Evolutionary conservation across 805 yeast species (phyloP), one percentile per base, ranked within the genome.

Genomic region (Wickerhamomyces ciferrii): DNA sequence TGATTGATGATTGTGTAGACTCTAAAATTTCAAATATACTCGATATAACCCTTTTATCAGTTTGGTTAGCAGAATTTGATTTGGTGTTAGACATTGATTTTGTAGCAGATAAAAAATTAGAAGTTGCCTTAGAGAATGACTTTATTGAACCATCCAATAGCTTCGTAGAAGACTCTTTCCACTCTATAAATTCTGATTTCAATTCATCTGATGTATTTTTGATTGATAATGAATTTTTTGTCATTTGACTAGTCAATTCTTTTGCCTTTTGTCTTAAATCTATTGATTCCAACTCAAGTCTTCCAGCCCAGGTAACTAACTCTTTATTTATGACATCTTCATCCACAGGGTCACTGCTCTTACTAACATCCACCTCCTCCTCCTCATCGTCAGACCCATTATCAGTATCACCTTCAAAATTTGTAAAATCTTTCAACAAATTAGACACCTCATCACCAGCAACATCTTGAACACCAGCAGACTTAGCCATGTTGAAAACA

Each of bases 291-390:
- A 76, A 48, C 50, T 78, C 83, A 18, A 78, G 54, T 32, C 71
- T 67, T 5, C 75, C 69, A 0, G 81, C 81, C 82, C 81, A 77
- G 51, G 61, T 60, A 11, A 69, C 59, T 29, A 59, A 68, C 61
- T 62, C 73, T 51, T 58, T 62, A 41, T 61, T 67, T 34, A 65
- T 56, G 39, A 56, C 63, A 19, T 56, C 61, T 13, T 53, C 54
- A 13, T 40, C 25, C 4, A 37, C 11, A 14, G 20, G 20, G 2
- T 6, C 17, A 20, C 6, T 20, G 5, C 13, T 25, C 25, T 21
- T 17, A 5, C n/a, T n/a, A n/a, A n/a, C n/a, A n/a, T n/a, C n/a
- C n/a, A n/a, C n/a, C n/a, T 20, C 25, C 14, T 9, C 39, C 3
- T 37, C 39, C 13, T 18, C 37, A 18, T 27, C 14, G 11, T 27